phyloP scores from a whole-genome alignment of 371 early-diverging fungal species.

The Conidiobolus incongruus region DNA sequence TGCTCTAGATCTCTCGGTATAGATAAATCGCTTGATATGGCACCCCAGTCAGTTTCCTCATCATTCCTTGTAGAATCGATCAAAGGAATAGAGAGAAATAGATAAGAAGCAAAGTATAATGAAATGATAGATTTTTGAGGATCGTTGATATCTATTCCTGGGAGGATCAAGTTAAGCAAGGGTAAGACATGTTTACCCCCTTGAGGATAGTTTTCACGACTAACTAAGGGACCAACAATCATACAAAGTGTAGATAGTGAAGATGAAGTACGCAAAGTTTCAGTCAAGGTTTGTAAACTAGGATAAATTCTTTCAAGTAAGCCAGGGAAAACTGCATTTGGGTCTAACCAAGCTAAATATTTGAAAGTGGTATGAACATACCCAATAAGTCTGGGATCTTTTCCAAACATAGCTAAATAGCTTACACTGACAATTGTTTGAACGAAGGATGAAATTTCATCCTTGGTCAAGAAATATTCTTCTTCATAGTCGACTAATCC shows the following conservation, averaged over 20 bases:
- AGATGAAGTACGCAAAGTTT: constrained; percentile 70
- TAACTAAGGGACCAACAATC: constrained; percentile 29
- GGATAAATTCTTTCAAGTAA: constrained; percentile 65
- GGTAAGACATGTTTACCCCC: constrained; percentile 66
- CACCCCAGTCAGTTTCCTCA: constrained; percentile 10
- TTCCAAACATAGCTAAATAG: constrained; percentile 55
- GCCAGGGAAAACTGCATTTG: constrained; percentile 50
- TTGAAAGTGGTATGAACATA: constrained; percentile 44
- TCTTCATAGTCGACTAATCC: neutral
- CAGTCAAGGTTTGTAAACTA: constrained; percentile 63
- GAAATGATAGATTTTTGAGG: constrained; percentile 51
- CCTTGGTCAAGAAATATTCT: constrained; percentile 17
- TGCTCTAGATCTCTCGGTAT: constrained; percentile 14
- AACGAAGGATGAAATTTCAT: constrained; percentile 28
- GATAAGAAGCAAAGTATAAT: constrained; percentile 42
- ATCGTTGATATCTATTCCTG: constrained; percentile 84
- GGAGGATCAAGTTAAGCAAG: constrained; percentile 48
- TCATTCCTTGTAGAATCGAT: neutral
- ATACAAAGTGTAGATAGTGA: constrained; percentile 44
- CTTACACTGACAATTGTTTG: constrained; percentile 22
- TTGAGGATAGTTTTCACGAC: constrained; percentile 37
- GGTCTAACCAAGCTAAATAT: constrained; percentile 52
- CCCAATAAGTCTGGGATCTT: constrained; percentile 41
- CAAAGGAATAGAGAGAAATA: constrained; percentile 38
- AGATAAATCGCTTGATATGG: too few species aligned